phyloP scores from a whole-genome alignment of 2,329 filamentous ascomycete species.

The Lasiodiplodia sp. region DNA sequence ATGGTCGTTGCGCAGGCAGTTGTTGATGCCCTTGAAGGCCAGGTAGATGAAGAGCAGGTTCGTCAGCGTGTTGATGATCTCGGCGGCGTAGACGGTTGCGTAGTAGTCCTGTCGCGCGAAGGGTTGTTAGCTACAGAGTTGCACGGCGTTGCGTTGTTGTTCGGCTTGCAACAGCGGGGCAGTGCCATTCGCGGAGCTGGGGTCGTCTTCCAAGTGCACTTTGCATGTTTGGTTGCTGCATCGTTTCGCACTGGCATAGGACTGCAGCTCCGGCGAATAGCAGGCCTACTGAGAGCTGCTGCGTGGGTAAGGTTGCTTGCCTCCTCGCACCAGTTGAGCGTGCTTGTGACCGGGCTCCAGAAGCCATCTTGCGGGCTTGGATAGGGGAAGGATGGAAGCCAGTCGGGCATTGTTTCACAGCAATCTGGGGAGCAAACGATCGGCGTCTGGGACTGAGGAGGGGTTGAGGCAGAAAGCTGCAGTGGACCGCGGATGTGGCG shows the following conservation, averaged over 20 bases:
- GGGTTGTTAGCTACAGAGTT: neutral
- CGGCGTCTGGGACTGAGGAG: neutral
- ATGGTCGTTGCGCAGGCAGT: constrained; percentile 75
- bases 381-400: constrained; percentile 56
- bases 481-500: constrained; percentile 24
- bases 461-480: constrained; percentile 16
- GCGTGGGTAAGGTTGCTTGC: constrained; percentile 48
- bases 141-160: neutral
- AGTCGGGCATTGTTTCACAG: constrained; percentile 41
- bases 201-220: neutral
- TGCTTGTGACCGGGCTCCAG: constrained; percentile 75
- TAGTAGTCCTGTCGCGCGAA: constrained; percentile 68
- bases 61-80: constrained; percentile 81
- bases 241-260: neutral
- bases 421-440: constrained; percentile 2
- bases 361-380: constrained; percentile 63
- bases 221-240: neutral
- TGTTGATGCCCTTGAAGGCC: constrained; percentile 76
- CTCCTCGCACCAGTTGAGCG: constrained; percentile 83
- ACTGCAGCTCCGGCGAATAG: neutral
- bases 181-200: neutral
- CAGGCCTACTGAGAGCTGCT: neutral
- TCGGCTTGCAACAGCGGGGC: neutral
- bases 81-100: constrained; percentile 76
- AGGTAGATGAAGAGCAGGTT: constrained; percentile 84